Base-by-base conservation (phyloP, 108 stramenopile species). In the Fragilariopsis cylindrus region DNA sequence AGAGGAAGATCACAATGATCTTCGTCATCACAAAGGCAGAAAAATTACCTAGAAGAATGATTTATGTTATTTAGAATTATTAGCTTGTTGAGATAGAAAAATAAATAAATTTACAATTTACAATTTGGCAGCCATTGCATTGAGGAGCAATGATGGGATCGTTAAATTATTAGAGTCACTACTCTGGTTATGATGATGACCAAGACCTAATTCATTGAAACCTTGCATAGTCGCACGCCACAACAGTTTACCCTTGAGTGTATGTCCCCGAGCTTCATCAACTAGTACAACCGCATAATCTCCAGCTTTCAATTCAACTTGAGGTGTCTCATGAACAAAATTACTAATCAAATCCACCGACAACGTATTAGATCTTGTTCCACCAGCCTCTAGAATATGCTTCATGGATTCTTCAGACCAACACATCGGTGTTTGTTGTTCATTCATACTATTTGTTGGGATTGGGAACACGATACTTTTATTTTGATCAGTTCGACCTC, bases 401-500 rank as follows among this genome's bases (percentile, higher is more conserved):
- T n/a, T 12, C 15, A 53, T 53, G 19, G 45, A 44, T 21, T 65
- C 46, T 69, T 66, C 78, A 4, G 68, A 46, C 57, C 64, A 62
- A 46, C 40, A 48, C 4, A 12, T 48, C 16, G 67, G 48, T n/a
- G 57, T 54, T 48, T 40, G 58, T 16, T 50, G 65, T 5, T 4
- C 56, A 9, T 8, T 19, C 21, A 54, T 73, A 42, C 65, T 66
- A 12, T 77, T 68, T 44, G 5, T 63, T 43, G 43, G 43, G 8
- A 78, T 80, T 3, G 82, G 68, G 67, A 92, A 93, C 11, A 89
- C 73, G 19, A 92, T 81, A 7, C 92, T 75, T 60, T 92, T 91
- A 56, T 93, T 93, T 80, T 92, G 90, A 71, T 95, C 94, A 1
- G 94, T 95, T 21, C 92, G 82, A 7, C 94, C 94, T 50, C 83